Conservation (phyloP, 2,329 filamentous ascomycete genomes). For the Fusarium temperatum region DNA sequence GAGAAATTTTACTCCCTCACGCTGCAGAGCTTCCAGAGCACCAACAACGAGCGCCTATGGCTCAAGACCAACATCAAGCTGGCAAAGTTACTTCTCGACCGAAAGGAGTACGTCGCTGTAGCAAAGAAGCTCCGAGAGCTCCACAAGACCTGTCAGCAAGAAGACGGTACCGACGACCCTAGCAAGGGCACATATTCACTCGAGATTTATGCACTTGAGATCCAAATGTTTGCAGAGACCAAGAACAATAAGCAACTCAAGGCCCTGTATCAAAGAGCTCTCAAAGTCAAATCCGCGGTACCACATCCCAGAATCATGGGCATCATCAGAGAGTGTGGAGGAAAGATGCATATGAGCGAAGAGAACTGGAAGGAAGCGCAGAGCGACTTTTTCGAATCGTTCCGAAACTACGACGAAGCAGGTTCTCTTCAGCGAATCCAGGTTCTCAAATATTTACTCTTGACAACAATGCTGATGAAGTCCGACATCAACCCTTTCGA, state of each 20-base stretch:
- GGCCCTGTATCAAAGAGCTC: constrained; percentile 86
- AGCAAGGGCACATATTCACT: constrained; percentile 96
- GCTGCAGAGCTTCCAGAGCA: constrained; percentile 92
- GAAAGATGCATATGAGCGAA: constrained; percentile 99
- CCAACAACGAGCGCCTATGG: constrained; percentile 97
- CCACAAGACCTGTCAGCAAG: constrained; percentile 85
- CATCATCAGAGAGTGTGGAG: constrained; percentile 97
- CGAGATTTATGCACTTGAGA: constrained; percentile 96
- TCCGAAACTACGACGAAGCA: constrained; percentile 98
- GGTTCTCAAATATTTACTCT: constrained; percentile 94
- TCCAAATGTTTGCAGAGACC: constrained; percentile 97
- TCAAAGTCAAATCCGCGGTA: constrained; percentile 94
- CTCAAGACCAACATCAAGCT: constrained; percentile 99
- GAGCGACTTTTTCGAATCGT: constrained; percentile 98
- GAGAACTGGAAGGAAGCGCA: constrained; percentile 99
- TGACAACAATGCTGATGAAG: constrained; percentile 98
- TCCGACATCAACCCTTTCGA: constrained; percentile 99
- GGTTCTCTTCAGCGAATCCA: constrained; percentile 96
- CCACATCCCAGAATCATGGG: constrained; percentile 99
- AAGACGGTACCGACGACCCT: constrained; percentile 88
- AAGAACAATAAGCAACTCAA: constrained; percentile 98
- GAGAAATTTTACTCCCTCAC: constrained; percentile 96
- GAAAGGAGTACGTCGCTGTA: constrained; percentile 84
- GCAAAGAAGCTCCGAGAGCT: constrained; percentile 87
- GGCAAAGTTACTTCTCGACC: constrained; percentile 87